Base-by-base conservation (phyloP, 306 rosid genomes). In the Acacia confusa region DNA sequence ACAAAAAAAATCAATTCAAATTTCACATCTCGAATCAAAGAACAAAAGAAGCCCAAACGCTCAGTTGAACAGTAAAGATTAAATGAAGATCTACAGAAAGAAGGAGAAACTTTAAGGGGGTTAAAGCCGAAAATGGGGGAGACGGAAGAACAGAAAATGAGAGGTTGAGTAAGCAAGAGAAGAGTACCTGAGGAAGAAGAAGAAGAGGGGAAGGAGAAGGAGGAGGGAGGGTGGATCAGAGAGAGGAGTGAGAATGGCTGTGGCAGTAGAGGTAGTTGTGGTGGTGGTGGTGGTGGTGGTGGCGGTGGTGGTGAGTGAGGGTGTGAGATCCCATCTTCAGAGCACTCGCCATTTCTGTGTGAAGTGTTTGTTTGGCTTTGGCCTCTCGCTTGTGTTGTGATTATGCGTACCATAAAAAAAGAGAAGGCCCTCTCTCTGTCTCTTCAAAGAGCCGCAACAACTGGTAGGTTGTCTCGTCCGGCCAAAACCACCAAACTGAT, bases 401-500 rank as follows among this genome's bases (percentile, higher is more conserved):
- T 34, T 70, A 64, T 53, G 48, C 5, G 43, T 36, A 45, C 60
- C 45, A 63, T 70, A 66, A 85, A 81, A 70, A 41, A 15, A 14
- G 8, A 4, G 3, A 60, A 60, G 19, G 22, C 43, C 78, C 78
- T 89, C 87, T 84, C 84, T 82, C 78, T 91, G 86, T 84, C 93
- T 81, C 90, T 83, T 85, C 83, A 74, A 83, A 82, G 82, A 86
- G 88, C 92, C 91, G 88, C 97, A 92, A 94, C 97, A 85, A 87
- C 97, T 89, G 97, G 98, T 92, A 81, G 97, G 92, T 92, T 92
- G 92, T 91, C 75, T 82, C 73, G 87, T 89, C 95, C 90, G 81
- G 87, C 86, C 85, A 92, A 88, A 86, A 77, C 93, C 97, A 94
- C 97, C 97, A 92, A 92, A 92, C 91, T 66, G 69, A 73, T 89